Base-by-base conservation (phyloP, 164 flowering plant genomes). In the Saururus chinensis region DNA sequence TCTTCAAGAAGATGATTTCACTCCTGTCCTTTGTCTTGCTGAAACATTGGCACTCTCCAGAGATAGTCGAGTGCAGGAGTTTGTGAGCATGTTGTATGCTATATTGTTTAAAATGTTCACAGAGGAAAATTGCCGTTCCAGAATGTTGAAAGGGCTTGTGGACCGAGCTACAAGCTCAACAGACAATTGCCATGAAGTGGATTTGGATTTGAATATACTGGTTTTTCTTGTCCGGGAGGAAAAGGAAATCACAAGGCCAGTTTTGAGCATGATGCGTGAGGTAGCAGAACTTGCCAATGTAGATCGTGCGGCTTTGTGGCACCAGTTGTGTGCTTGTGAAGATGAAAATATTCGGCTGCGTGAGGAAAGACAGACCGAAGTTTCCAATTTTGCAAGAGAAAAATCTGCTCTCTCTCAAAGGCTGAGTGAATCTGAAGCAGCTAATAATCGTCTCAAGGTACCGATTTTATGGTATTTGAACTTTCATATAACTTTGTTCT, bases 251-350 rank as follows among this genome's bases (percentile, higher is more conserved):
- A 75, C 80, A 49, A 80, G 87, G 68, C 90, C 90, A 59, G 92
- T 89, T 67, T 64, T 95, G 60, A 82, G 78, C 72, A 83, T 95
- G 98, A 80, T 95, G 88, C 74, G 93, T 61, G 96, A 95, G 76
- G 93, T 86, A 71, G 93, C 88, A 67, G 97, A 91, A 69, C 88
- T 79, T 72, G 96, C 99, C 54, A 89, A 83, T 82, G 88, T 86
- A 71, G 92, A 91, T 65, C 81, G 98, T 42, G 90, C 93, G 21
- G 89, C 96, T 40, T 90, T 95, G 70, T 91, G 96, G 99, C 93
- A 95, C 81, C 98, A 86, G 69, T 71, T 91, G 67, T 83, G 95
- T 74, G 85, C 90, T 19, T 86, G 79, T 74, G 96, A 89, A 78
- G 96, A 91, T 67, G 98, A 87, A 63, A 84, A 83, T 62, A 72